Conservation (phyloP, 306 rosid species). For the Crotalaria pallida region DNA sequence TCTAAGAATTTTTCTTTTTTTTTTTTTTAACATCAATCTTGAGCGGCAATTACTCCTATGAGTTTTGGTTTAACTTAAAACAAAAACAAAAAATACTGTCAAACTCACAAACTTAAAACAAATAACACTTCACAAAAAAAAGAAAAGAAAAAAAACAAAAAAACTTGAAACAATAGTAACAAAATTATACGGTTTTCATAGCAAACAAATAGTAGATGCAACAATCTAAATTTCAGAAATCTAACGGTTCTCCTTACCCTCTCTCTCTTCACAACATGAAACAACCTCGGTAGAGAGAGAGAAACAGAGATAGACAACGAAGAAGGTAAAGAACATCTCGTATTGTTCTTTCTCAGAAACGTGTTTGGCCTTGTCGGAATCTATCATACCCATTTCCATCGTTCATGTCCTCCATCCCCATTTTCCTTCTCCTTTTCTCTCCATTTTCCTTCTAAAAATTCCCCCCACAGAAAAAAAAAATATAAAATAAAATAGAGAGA, state of each 20-base stretch:
- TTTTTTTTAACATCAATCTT: too few relatives aligned
- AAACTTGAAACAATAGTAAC: too few relatives aligned
- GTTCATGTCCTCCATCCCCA: conserved; percentile 14
- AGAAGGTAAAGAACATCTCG: conserved; percentile 66
- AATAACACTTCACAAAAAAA: too few relatives aligned
- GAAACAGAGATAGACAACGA: conserved; percentile 27
- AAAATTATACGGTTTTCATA: not conserved
- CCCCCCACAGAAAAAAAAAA: not conserved
- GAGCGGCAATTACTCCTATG: too few relatives aligned
- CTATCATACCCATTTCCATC: conserved; percentile 8
- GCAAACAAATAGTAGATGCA: not conserved
- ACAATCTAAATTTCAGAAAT: conserved; percentile 17
- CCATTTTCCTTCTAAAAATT: not conserved
- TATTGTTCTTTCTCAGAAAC: conserved; percentile 25
- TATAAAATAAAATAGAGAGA: not conserved
- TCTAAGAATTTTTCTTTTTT: too few relatives aligned
- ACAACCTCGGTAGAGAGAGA: conserved; percentile 21
- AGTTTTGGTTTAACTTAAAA: too few relatives aligned
- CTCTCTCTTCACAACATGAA: conserved; percentile 8
- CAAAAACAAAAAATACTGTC: too few relatives aligned
- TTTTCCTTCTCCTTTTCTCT: conserved; percentile 25
- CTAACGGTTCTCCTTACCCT: conserved; percentile 41
- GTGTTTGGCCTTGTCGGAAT: conserved; percentile 45
- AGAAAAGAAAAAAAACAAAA: too few relatives aligned
- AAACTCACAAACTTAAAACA: too few relatives aligned